Evolutionary conservation across 2,329 filamentous ascomycete genomes (phyloP).

Genomic region (Phialophora tarda): DNA sequence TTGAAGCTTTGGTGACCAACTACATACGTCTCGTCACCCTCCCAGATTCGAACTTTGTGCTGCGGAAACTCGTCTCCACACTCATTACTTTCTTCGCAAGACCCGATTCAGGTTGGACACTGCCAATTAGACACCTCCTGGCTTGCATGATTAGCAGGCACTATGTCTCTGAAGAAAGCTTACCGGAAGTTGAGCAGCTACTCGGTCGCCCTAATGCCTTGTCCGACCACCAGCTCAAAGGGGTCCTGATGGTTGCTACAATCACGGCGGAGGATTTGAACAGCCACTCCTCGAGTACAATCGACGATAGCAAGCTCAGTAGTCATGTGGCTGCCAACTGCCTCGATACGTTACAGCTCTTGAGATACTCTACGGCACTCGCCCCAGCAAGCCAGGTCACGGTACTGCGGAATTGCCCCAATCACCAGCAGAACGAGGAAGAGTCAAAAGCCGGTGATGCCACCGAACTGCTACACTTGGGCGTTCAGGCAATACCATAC

Average conservation of each 20-base stretch:
- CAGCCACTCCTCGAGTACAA: conserved; percentile 17
- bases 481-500: conserved; percentile 28
- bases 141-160: conserved; percentile 48
- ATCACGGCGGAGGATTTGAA: conserved; percentile 47
- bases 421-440: background rate
- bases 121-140: conserved; percentile 39
- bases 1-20: conserved; percentile 50
- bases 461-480: conserved; percentile 19
- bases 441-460: background rate
- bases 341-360: conserved; percentile 33
- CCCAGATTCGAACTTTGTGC: conserved; percentile 48
- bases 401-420: no score
- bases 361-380: conserved; percentile 22
- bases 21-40: conserved; percentile 50
- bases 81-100: conserved; percentile 53
- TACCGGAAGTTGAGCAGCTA: conserved; percentile 47
- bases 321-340: conserved; percentile 28
- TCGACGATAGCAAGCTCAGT: conserved; percentile 22
- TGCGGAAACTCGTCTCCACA: conserved; percentile 55
- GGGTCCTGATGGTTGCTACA: conserved; percentile 39
- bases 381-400: background rate
- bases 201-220: conserved; percentile 34
- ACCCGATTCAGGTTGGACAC: conserved; percentile 47
- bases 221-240: conserved; percentile 30
- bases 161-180: conserved; percentile 46